Evolutionary conservation across 371 early-diverging fungal genomes (phyloP).

Genomic region (Apophysomyces elegans): DNA sequence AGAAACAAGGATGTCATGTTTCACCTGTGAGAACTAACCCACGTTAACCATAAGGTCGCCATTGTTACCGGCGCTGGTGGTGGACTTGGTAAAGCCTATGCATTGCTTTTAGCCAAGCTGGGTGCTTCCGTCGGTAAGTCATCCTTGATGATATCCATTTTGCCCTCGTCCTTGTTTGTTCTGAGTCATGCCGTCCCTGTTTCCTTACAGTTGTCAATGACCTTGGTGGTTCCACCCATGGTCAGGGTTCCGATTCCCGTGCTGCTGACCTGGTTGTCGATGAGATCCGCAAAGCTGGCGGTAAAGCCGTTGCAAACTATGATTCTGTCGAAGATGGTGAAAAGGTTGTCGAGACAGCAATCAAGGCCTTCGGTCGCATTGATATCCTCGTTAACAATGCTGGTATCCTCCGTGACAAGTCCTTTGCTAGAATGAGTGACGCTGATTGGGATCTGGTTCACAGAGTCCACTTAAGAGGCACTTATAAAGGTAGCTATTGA

Average conservation of each 20-base stretch:
- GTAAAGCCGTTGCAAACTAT: constrained; percentile 97
- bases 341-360: constrained; percentile 94
- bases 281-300: constrained; percentile 92
- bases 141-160: neutral
- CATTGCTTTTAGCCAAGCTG: constrained; percentile 80
- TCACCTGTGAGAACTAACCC: too few species aligned
- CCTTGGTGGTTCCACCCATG: constrained; percentile 67
- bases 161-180: too few species aligned
- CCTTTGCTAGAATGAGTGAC: constrained; percentile 95
- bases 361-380: constrained; percentile 93
- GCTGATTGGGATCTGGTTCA: constrained; percentile 96
- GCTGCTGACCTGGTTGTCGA: constrained; percentile 98
- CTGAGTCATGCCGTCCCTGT: neutral
- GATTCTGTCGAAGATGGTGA: constrained; percentile 97
- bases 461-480: constrained; percentile 91
- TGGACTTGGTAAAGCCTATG: constrained; percentile 91
- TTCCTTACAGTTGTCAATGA: constrained; percentile 85
- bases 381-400: constrained; percentile 98
- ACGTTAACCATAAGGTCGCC: constrained; percentile 60
- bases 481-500: constrained; percentile 72
- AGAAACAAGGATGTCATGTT: neutral
- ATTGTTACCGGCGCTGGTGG: constrained; percentile 93
- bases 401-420: constrained; percentile 95
- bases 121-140: constrained; percentile 68
- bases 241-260: constrained; percentile 65